These are phyloP conservation scores for Suillus occidentalis DNA, from an alignment of 768 basidiomycete genomes.

Conservation along the genomic window DNA sequence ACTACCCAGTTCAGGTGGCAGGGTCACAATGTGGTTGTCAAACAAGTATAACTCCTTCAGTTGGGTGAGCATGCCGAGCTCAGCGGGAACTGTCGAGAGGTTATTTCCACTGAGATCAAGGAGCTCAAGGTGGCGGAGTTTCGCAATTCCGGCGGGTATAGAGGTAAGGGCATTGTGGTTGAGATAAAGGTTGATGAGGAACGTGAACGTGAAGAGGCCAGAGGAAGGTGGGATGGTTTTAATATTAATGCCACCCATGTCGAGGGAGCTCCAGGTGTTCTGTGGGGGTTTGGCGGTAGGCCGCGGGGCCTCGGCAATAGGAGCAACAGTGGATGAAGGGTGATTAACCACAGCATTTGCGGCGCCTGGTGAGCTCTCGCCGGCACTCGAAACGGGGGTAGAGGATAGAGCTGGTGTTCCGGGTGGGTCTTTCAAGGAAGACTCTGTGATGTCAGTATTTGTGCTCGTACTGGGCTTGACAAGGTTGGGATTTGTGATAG, in stretches of 20 bases:
- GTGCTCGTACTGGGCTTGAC: constrained; percentile 43
- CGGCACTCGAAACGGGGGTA: constrained; percentile 30
- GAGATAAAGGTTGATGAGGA: constrained; percentile 92
- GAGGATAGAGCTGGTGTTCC: constrained; percentile 28
- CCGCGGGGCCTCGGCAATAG: constrained; percentile 65
- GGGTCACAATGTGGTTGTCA: constrained; percentile 86
- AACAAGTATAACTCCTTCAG: constrained; percentile 93
- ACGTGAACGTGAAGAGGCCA: constrained; percentile 83
- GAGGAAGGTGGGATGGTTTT: constrained; percentile 83
- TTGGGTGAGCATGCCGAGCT: constrained; percentile 86
- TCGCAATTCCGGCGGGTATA: constrained; percentile 81
- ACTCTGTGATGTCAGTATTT: constrained; percentile 24
- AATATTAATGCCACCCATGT: constrained; percentile 94
- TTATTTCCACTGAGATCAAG: constrained; percentile 92
- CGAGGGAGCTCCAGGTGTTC: constrained; percentile 86
- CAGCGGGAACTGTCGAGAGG: constrained; percentile 73
- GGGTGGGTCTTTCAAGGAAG: constrained; percentile 26
- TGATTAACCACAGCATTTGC: constrained; percentile 47
- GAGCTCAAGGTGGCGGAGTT: constrained; percentile 80
- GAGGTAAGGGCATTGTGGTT: constrained; percentile 87
- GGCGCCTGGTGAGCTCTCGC: constrained; percentile 37
- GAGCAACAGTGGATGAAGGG: constrained; percentile 75
- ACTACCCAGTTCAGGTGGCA: constrained; percentile 87
- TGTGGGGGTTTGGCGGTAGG: constrained; percentile 67
- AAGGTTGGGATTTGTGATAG: constrained; percentile 88